Base-by-base conservation (phyloP, 495 filamentous ascomycete genomes). In the Ramalina peruviana region DNA sequence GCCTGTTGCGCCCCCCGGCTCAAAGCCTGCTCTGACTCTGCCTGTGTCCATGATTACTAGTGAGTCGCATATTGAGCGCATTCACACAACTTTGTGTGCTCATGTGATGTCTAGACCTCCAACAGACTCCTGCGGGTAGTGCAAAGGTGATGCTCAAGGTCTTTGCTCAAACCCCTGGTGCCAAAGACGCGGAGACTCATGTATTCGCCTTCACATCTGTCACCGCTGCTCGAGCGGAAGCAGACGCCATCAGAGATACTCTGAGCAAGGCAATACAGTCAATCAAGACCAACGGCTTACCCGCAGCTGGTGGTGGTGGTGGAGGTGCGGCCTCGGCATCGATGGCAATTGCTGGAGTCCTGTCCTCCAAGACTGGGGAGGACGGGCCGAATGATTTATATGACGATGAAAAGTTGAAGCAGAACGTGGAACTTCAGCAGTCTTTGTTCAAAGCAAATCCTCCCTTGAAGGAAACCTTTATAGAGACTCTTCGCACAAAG, bases 141-240 rank as follows among this genome's bases (percentile, higher is more conserved):
- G 67, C 85, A 12, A 97, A 95, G 68, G 88, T 93, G 42, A 92
- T 94, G 75, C 74, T 95, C 39, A 92, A 88, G 63, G 76, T 97
- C 45, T 82, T 93, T 56, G 80, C 78, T 46, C 80, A 84, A 55
- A 67, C 78, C 41, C 67, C 76, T 25, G 69, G 72, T 39, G 71
- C 70, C 16, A 59, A 68, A 20, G 69, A 78, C 6, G 65, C 81
- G 3, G 77, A 84, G 38, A 74, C 77, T 43, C 86, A 93, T 61
- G 75, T 88, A 46, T 96, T 97, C 62, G 76, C 76, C 47, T 96
- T 96, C 67, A 94, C 86, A 23, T 85, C 86, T 4, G 66, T 79
- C 13, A 69, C 77, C 13, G 75, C 80, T 38, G 87, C 92, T 39
- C 77, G 90, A 37, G 66, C 74, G 9, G 87, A 97, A 69, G 88